Percentiles rank a stretch among this genome's conserved stretches.
phyloP scores from a whole-genome alignment of 2,329 filamentous ascomycete species.

The Huntiella savannae region DNA sequence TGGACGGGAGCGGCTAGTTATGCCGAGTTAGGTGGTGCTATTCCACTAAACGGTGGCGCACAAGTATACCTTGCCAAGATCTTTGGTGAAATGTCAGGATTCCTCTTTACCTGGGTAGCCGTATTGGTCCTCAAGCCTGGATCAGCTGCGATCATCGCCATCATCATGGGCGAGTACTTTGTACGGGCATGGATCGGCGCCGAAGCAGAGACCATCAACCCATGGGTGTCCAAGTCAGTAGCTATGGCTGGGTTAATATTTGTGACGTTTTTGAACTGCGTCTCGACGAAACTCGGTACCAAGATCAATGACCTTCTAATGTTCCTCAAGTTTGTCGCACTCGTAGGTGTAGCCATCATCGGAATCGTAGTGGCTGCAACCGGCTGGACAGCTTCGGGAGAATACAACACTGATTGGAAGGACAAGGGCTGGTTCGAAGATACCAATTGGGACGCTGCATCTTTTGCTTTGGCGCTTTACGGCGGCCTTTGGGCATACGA shows the following conservation, averaged over 20 bases:
- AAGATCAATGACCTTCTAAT: conserved; percentile 82
- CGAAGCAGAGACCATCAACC: conserved; percentile 61
- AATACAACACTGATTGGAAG: conserved; percentile 73
- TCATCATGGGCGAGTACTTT: conserved; percentile 97
- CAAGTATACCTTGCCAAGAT: conserved; percentile 94
- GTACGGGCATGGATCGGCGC: conserved; percentile 71
- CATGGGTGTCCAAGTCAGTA: conserved; percentile 81
- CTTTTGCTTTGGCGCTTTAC: conserved; percentile 87
- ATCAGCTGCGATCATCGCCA: conserved; percentile 80
- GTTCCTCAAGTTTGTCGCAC: conserved; percentile 87
- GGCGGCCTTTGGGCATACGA: conserved; percentile 96
- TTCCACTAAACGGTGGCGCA: conserved; percentile 83
- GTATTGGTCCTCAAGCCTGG: conserved; percentile 89
- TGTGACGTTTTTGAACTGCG: conserved; percentile 73
- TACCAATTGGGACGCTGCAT: conserved; percentile 59
- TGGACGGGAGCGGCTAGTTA: conserved; percentile 95
- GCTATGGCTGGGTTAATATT: conserved; percentile 55
- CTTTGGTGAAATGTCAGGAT: conserved; percentile 81
- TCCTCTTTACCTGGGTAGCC: conserved; percentile 91
- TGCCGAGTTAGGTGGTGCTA: conserved; percentile 86
- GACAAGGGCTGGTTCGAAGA: conserved; percentile 71
- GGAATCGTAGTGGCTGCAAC: conserved; percentile 81
- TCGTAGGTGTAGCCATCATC: conserved; percentile 69
- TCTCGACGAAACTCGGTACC: conserved; percentile 77
- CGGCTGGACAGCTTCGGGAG: conserved; percentile 58